Conservation (phyloP, 352 stramenopile genomes). For the Pythium scleroteichum region DNA sequence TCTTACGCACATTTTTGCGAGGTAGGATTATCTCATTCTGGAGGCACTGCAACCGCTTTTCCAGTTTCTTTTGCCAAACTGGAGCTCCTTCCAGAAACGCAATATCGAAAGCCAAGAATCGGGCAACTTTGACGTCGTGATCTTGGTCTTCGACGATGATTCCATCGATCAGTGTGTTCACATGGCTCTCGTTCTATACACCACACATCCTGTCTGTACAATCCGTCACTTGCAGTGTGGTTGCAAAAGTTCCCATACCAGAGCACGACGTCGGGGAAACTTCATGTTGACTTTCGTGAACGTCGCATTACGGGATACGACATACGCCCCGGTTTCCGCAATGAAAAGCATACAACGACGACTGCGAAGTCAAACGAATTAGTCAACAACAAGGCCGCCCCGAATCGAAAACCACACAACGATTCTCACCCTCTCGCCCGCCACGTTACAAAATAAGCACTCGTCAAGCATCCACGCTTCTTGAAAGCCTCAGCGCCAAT, state of each 20-base stretch:
- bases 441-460: slow-evolving; percentile 85
- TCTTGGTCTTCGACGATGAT: slow-evolving; percentile 88
- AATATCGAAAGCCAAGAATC: slow-evolving; percentile 85
- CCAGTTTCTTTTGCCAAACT: slow-evolving; percentile 87
- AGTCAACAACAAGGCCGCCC: not conserved
- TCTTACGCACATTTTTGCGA: slow-evolving; percentile 78
- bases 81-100: slow-evolving; percentile 75
- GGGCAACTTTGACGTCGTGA: slow-evolving; percentile 66
- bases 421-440: slow-evolving; percentile 61
- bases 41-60: slow-evolving; percentile 85
- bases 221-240: not conserved
- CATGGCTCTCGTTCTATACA: slow-evolving; percentile 59
- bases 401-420: not conserved
- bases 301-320: slow-evolving; percentile 80
- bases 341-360: slow-evolving; percentile 81
- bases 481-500: slow-evolving; percentile 70
- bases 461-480: slow-evolving; percentile 74
- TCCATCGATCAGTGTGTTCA: slow-evolving; percentile 84
- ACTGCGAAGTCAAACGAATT: slow-evolving; percentile 30
- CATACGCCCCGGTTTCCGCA: slow-evolving; percentile 63
- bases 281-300: slow-evolving; percentile 90
- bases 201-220: slow-evolving; percentile 4
- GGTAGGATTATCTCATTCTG: slow-evolving; percentile 89
- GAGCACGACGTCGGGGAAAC: slow-evolving; percentile 72
- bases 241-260: slow-evolving; percentile 32